These are phyloP conservation scores for Nannochloris sp. DNA, from an alignment of 139 green algal species.

Conservation along the genomic window DNA sequence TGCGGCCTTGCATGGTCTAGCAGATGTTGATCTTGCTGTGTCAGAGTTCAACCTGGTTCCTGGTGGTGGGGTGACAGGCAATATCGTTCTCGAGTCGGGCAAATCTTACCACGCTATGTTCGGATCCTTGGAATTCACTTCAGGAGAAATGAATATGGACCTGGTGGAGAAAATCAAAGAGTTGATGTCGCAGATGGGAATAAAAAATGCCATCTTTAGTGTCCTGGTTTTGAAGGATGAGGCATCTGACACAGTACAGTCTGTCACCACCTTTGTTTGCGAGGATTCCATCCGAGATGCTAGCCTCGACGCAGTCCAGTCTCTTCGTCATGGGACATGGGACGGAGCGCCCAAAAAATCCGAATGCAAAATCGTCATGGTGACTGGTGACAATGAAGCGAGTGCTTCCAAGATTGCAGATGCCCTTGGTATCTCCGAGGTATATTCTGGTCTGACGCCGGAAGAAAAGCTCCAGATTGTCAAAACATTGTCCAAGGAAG, in stretches of 20 bases:
- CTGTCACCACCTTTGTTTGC: constrained; percentile 36
- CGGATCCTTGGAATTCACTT: constrained; percentile 2
- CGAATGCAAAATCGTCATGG: constrained; percentile 26
- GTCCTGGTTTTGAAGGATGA: constrained; percentile 16
- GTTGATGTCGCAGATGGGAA: not conserved
- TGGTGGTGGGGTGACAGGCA: constrained; percentile 28
- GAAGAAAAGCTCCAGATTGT: constrained; percentile 59
- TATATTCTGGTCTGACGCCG: constrained; percentile 52
- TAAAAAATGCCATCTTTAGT: constrained; percentile 6
- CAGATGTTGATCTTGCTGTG: constrained; percentile 8
- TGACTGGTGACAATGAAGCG: constrained; percentile 66
- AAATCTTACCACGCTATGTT: not conserved
- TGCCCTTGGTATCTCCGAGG: constrained; percentile 46
- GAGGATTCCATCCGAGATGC: constrained; percentile 54
- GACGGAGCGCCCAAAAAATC: not conserved
- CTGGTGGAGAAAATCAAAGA: not conserved
- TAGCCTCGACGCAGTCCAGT: constrained; percentile 36
- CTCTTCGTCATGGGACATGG: constrained; percentile 34
- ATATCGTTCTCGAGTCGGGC: not conserved
- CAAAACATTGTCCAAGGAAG: constrained; percentile 5
- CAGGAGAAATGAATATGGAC: not conserved
- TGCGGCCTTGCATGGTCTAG: not conserved
- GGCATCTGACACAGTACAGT: constrained; percentile 24
- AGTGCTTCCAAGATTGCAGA: constrained; percentile 39
- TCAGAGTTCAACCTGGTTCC: constrained; percentile 32